These are phyloP conservation scores for Pseudogymnoascus sp. DNA, from an alignment of 2,329 filamentous ascomycete species.

Conservation along the genomic window DNA sequence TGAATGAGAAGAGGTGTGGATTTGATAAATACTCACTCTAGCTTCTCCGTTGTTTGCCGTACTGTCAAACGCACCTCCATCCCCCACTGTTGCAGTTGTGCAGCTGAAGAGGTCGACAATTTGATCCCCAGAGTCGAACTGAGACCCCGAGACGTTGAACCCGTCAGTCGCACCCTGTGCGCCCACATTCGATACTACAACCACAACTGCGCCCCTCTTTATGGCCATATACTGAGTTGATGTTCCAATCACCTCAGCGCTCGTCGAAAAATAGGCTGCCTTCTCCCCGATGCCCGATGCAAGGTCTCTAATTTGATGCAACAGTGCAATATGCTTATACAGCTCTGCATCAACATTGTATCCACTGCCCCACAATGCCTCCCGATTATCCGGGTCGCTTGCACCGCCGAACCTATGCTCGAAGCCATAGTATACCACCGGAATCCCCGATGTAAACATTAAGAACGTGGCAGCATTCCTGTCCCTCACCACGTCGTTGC, in stretches of 20 bases:
- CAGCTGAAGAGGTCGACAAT: background rate
- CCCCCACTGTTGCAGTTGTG: background rate
- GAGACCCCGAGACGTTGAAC: background rate
- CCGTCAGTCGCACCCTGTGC: background rate
- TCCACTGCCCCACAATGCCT: constrained; percentile 35
- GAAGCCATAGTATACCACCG: constrained; percentile 44
- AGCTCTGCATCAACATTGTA: constrained; percentile 32
- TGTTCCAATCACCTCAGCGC: background rate
- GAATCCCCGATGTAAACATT: constrained; percentile 41
- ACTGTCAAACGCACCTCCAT: background rate
- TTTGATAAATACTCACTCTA: background rate
- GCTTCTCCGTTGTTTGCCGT: background rate
- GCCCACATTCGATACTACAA: background rate
- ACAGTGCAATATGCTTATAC: constrained; percentile 30
- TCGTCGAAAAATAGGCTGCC: background rate
- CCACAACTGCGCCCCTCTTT: background rate
- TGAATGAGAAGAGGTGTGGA: too few species aligned
- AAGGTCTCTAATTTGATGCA: background rate
- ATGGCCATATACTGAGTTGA: background rate
- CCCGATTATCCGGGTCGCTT: constrained; percentile 34
- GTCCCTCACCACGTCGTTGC: constrained; percentile 21
- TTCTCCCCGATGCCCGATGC: background rate
- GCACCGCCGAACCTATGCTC: constrained; percentile 39
- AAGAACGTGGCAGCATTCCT: constrained; percentile 40
- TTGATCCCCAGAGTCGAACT: background rate